phyloP scores from a whole-genome alignment of 2,329 filamentous ascomycete genomes.

The Aspergillus unguis region DNA sequence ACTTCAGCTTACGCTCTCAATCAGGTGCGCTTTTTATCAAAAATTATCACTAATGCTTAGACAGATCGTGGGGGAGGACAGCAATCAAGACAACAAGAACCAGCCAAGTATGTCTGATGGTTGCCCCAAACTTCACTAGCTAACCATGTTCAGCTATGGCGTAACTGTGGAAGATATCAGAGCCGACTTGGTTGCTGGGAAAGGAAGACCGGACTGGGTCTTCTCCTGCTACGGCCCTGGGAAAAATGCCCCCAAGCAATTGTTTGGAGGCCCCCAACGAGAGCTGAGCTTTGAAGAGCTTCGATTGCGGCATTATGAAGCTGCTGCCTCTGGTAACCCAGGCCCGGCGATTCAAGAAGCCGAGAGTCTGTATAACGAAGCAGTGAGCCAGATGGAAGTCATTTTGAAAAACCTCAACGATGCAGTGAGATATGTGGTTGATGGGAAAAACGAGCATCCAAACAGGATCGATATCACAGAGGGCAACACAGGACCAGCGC shows the following conservation, averaged over 20 bases:
- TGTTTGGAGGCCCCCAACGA: constrained; percentile 73
- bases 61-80: constrained; percentile 24
- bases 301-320: constrained; percentile 67
- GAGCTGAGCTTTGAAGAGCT: constrained; percentile 91
- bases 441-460: constrained; percentile 66
- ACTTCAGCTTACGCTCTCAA: not conserved
- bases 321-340: constrained; percentile 59
- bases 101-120: constrained; percentile 22
- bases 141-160: constrained; percentile 44
- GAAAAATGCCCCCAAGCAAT: constrained; percentile 70
- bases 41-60: constrained; percentile 1
- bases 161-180: constrained; percentile 60
- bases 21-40: constrained; percentile 5
- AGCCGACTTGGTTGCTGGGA: constrained; percentile 58
- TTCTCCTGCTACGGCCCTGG: constrained; percentile 82
- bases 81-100: constrained; percentile 16
- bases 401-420: constrained; percentile 66
- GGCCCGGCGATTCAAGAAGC: constrained; percentile 52
- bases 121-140: not conserved
- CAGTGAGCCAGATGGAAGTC: constrained; percentile 68
- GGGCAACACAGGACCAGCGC: constrained; percentile 26
- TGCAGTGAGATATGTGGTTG: constrained; percentile 67
- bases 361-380: constrained; percentile 58
- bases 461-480: constrained; percentile 62
- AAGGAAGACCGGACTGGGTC: constrained; percentile 76